Base-by-base conservation (phyloP, 768 basidiomycete species). In the Tricholoma terreum region DNA sequence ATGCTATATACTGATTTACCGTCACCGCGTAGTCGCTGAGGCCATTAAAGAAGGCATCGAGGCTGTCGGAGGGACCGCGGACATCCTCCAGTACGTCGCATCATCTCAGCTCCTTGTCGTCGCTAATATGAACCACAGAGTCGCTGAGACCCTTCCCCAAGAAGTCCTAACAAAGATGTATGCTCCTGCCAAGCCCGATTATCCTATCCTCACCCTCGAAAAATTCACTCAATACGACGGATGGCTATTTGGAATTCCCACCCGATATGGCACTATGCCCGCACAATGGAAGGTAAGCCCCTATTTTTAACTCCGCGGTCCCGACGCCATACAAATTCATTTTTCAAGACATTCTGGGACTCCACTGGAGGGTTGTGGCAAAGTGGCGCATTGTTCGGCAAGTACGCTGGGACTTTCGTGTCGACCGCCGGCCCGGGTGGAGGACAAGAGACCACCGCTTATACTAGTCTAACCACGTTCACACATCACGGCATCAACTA, bases 221-320 rank as follows among this genome's bases (percentile, higher is more conserved):
- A 74, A 69, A 12, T 77, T 96, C 51, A 61, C 73, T 17, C 56
- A 77, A 5, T 89, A 80, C 65, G 90, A 95, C 63, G 92, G 82
- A 5, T 85, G 82, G 79, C 61, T 95, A 61, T 77, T 92, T 52
- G 92, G 90, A 58, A 76, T 92, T 56, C 87, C 87, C 52, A 89
- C 89, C 24, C 87, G 92, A 64, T 95, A 82, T 73, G 92, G 92
- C 40, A 85, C 81, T 65, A 85, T 90, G 71, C 83, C 92, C 22
- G 88, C 77, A 2, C 92, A 94, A 63, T 88, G 84, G 84, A 89
- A 88, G 82, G 86, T 83, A 52, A 1, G 70, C 46, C 31, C 36
- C 1, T 4, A 33, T 34, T 27, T n/a, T 21, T 9, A 35, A 1
- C 19, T 31, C 40, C 11, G 43, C 21, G 35, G 45, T 9, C 31